Base-by-base conservation (phyloP, 2,329 filamentous ascomycete species). In the Cordyceps fumosorosea region DNA sequence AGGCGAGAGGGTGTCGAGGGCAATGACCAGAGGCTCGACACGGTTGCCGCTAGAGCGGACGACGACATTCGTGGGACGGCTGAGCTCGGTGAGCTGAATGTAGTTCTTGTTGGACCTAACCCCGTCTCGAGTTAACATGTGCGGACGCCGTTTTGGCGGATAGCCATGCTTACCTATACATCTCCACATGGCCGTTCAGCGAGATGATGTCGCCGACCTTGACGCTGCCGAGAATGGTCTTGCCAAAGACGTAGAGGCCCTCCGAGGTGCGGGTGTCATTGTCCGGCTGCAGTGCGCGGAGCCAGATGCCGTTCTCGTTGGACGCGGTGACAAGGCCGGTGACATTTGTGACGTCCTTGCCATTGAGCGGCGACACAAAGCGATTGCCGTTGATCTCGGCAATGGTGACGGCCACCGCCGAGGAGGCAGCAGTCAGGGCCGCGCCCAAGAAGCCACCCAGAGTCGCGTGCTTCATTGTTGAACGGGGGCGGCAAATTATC, bases 261-360 rank as follows among this genome's bases (percentile, higher is more conserved):
- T 89, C 85, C 0, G 86, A 89, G 2, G 84, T 86, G 53, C 77
- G 75, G 16, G 75, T 70, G 68, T 86, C 81, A 54, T 77, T 71
- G 68, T 88, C 83, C 0, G 84, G 80, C 40, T 74, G 76, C 0
- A 80, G 81, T 1, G 86, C 88, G 50, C 84, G 83, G 20, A 90
- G 76, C 77, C 81, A 90, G 69, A 90, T 78, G 14, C 88, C 88
- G 63, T 77, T 78, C 16, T 81, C 78, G 0, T 81, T 79, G 69
- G 85, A 85, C 40, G 86, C 88, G 20, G 86, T 87, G 18, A 90
- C 80, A 12, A 89, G 74, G 44, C 88, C 88, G 40, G 80, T 80
- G 62, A 90, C 78, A 62, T 82, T 81, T 24, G 78, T 80, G 56
- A 89, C 82, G 7, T 73, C 74, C 69, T 85, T 74, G 55, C 81